Evolutionary conservation across 345 rosid species (phyloP).

Genomic region (Clausena lansium): DNA sequence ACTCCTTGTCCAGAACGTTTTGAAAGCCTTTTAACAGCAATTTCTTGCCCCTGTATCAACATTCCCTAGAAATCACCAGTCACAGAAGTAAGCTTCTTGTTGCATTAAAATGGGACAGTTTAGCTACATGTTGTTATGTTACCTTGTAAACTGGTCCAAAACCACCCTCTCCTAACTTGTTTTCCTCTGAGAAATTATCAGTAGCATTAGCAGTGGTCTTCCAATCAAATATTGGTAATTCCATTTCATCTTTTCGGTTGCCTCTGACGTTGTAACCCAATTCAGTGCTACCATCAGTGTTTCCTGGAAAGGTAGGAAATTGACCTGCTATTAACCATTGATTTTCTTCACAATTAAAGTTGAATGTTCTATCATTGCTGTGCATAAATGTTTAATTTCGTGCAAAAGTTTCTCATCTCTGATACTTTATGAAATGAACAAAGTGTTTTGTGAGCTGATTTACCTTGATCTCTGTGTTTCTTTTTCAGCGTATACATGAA

Average conservation of each 20-base stretch:
- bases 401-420: no score
- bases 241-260: slow-evolving; percentile 8
- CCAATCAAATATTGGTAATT: slow-evolving; percentile 20
- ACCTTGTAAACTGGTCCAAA: slow-evolving; percentile 38
- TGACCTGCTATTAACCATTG: neutral
- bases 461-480: slow-evolving; percentile 5
- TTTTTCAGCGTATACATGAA: neutral
- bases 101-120: neutral
- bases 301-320: neutral
- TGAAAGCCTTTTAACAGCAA: slow-evolving; percentile 18
- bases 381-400: no score
- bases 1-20: slow-evolving; percentile 17
- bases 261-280: neutral
- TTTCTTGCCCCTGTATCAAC: slow-evolving; percentile 9
- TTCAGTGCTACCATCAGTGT: neutral
- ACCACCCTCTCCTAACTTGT: slow-evolving; percentile 35
- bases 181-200: slow-evolving; percentile 16
- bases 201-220: slow-evolving; percentile 21
- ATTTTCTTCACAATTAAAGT: neutral
- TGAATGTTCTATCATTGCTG: neutral
- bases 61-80: slow-evolving; percentile 4
- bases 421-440: neutral
- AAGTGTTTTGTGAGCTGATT: no score
- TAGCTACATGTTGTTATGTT: neutral
- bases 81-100: neutral